These are phyloP conservation scores for Fraxinus excelsior DNA, from an alignment of 257 asterid species.

Conservation along the genomic window DNA sequence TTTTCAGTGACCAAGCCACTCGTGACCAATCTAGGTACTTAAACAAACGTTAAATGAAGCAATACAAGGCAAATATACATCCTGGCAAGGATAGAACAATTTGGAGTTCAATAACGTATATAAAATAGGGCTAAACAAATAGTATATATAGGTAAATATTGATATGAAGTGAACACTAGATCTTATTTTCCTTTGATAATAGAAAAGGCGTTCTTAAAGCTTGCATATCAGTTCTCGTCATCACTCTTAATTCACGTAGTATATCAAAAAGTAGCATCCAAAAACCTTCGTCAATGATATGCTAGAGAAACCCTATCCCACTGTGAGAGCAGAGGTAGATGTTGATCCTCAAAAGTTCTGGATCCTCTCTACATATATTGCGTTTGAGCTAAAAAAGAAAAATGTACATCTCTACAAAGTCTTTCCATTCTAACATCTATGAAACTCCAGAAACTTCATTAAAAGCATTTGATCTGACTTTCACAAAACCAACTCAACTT, in stretches of 20 bases:
- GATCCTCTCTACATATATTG: not conserved
- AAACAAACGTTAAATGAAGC: not conserved
- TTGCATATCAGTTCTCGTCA: not conserved
- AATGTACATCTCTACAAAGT: not conserved
- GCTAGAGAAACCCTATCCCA: not conserved
- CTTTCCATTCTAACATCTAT: not conserved
- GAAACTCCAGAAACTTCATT: not conserved
- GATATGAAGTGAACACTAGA: not conserved
- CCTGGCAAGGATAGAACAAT: not conserved
- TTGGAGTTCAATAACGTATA: not conserved
- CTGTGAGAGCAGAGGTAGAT: not conserved
- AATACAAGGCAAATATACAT: not conserved
- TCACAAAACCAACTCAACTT: not conserved
- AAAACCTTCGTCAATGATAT: not conserved
- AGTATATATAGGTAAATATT: not conserved
- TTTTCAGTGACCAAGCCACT: not conserved
- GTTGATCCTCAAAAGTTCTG: not conserved
- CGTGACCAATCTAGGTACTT: not conserved
- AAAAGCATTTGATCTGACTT: not conserved
- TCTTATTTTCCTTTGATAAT: not conserved
- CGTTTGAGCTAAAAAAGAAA: not conserved
- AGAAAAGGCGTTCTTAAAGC: not conserved
- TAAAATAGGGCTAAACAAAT: not conserved
- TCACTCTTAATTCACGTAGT: not conserved
- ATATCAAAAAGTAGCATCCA: not conserved